Evolutionary conservation across 768 basidiomycete species (phyloP).

Genomic region (Pisolithus microcarpus): DNA sequence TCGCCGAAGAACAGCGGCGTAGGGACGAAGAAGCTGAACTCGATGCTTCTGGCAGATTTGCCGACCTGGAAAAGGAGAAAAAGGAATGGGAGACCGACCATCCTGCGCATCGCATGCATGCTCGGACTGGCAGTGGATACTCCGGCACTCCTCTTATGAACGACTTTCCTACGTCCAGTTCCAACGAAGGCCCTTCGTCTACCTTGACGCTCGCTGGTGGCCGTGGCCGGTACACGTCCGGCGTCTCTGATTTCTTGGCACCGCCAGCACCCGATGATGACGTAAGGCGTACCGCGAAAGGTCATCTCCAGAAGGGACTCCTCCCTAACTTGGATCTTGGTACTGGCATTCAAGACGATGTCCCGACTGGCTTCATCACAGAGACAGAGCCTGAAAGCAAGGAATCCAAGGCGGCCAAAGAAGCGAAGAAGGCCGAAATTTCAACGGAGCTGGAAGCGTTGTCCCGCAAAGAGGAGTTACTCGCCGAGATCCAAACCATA

Average conservation of each 20-base stretch:
- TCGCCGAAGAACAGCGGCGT: slow-evolving; percentile 63
- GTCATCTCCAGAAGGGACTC: slow-evolving; percentile 45
- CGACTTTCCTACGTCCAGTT: slow-evolving; percentile 47
- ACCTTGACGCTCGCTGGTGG: slow-evolving; percentile 44
- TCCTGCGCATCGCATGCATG: slow-evolving; percentile 54
- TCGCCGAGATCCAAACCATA: slow-evolving; percentile 73
- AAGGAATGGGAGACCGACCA: slow-evolving; percentile 86
- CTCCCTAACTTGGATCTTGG: slow-evolving; percentile 74
- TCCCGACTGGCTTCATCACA: slow-evolving; percentile 64
- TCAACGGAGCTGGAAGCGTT: slow-evolving; percentile 44
- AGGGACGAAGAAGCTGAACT: slow-evolving; percentile 72
- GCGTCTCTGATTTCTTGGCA: slow-evolving; percentile 67
- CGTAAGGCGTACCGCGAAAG: slow-evolving; percentile 41
- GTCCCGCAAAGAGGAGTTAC: slow-evolving; percentile 61
- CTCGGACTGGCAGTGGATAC: slow-evolving; percentile 53
- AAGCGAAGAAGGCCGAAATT: slow-evolving; percentile 29
- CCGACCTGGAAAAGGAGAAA: slow-evolving; percentile 57
- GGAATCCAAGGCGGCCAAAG: slow-evolving; percentile 22
- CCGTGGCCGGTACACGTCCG: slow-evolving; percentile 57
- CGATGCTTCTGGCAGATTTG: slow-evolving; percentile 64
- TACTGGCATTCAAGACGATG: slow-evolving; percentile 63
- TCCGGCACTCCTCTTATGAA: slow-evolving; percentile 65
- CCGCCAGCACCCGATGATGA: slow-evolving; percentile 60
- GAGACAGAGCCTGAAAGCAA: slow-evolving; percentile 29
- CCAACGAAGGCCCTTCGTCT: slow-evolving; percentile 35